Evolutionary conservation across 495 filamentous ascomycete species (phyloP), one percentile per base, ranked within the genome.

Genomic region (Lentithecium fluviatile): DNA sequence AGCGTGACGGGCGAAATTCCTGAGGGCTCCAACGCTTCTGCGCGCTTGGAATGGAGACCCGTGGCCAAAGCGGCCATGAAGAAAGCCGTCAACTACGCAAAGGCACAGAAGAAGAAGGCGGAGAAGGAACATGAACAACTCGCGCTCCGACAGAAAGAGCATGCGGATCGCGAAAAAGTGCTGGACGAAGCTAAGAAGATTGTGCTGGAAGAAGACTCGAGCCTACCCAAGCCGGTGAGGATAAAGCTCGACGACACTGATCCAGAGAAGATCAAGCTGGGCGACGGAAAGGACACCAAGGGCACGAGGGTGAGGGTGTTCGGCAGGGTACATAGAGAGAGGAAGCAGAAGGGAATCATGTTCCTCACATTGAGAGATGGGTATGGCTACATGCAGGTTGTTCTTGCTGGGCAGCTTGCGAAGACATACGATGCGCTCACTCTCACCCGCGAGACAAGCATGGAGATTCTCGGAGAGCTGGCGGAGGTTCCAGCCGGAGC

Each of bases 361-460:
- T 98, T 98, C 75, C 76, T 97, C 64, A 93, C 86, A 11, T 78
- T 98, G 36, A 77, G 85, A 68, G 94, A 97, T 68, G 94, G 94
- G 38, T 93, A 93, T 66, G 93, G 93, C 21, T 85, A 86, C 66
- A 77, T 99, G 60, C 93, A 97, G 79, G 95, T 90, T 64, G 81
- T 98, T 63, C 73, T 99, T 64, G 83, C 88, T 0, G 90, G 91
- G 26, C 81, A 88, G 45, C 78, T 99, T 66, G 87, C 89, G 65
- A 94, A 90, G 79, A 94, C 90, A 25, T 95, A 95, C 78, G 91
- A 97, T 74, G 89, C 90, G 50, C 74, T 96, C 66, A 89, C 87
- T 19, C 83, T 99, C 55, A 92, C 91, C 26, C 84, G 87, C 54
- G 95, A 93, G 73, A 95, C 92, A 20, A 91, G 91, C 32, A 85